Percentiles rank a stretch among this genome's conserved stretches.
phyloP scores from a whole-genome alignment of 345 rosid species.

The Salix koriyanagi region DNA sequence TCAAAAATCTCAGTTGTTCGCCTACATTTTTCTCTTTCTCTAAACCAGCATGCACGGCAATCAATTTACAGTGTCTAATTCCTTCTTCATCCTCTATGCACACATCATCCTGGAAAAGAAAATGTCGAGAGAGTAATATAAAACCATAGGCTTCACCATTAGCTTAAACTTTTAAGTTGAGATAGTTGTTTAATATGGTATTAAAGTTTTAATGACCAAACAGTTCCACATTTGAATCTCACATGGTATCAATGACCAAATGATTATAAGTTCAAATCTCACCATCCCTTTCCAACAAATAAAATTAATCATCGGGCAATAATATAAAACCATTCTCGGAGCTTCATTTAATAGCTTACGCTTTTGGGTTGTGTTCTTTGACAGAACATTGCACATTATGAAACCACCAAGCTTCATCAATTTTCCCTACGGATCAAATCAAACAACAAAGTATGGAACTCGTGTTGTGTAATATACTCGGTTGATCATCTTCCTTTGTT shows the following conservation, averaged over 20 bases:
- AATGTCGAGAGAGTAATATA: not conserved
- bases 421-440: not conserved
- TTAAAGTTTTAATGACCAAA: too few species aligned
- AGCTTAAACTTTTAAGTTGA: too few species aligned
- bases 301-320: too few species aligned
- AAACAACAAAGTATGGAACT: not conserved
- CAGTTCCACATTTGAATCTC: too few species aligned
- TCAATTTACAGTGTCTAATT: slow-evolving; percentile 53
- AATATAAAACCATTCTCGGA: too few species aligned
- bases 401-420: slow-evolving; percentile 1
- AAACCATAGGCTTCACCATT: too few species aligned
- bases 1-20: slow-evolving; percentile 52
- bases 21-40: slow-evolving; percentile 50
- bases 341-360: too few species aligned
- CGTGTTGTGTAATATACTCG: not conserved
- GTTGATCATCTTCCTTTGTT: not conserved
- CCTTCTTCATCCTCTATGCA: slow-evolving; percentile 49
- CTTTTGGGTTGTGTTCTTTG: too few species aligned
- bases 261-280: too few species aligned
- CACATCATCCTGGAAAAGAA: slow-evolving; percentile 55
- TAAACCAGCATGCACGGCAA: slow-evolving; percentile 76
- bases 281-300: too few species aligned
- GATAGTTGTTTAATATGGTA: too few species aligned
- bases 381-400: not conserved
- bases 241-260: too few species aligned